phyloP scores from a whole-genome alignment of 768 basidiomycete genomes.

The Termitomyces bulborhizus region DNA sequence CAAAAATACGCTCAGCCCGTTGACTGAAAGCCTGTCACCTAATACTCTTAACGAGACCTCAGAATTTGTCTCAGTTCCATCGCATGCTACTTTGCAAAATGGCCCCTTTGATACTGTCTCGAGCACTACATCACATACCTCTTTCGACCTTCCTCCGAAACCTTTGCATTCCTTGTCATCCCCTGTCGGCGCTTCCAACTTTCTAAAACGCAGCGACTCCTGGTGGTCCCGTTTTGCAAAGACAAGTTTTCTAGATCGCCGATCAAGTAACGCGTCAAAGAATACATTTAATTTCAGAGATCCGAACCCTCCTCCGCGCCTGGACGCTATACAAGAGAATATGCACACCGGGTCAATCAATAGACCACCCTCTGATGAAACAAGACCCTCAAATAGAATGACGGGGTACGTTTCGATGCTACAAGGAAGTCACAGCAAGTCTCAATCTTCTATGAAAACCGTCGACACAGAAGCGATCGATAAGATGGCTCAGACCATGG shows the following conservation, averaged over 20 bases:
- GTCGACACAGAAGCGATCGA: slow-evolving; percentile 68
- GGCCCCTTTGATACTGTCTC: slow-evolving; percentile 19
- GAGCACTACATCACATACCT: slow-evolving; percentile 21
- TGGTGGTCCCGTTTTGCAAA: slow-evolving; percentile 79
- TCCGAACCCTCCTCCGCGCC: slow-evolving; percentile 68
- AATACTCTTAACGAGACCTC: slow-evolving; percentile 23
- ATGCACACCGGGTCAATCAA: slow-evolving; percentile 24
- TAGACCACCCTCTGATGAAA: slow-evolving; percentile 3
- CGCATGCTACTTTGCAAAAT: slow-evolving; percentile 21
- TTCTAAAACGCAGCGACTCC: slow-evolving; percentile 59
- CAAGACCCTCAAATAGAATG: slow-evolving; percentile 3
- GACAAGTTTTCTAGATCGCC: slow-evolving; percentile 57
- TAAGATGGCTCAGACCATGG: slow-evolving; percentile 57
- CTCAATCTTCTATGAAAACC: slow-evolving; percentile 54
- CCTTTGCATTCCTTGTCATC: slow-evolving; percentile 30
- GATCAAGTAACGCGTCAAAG: slow-evolving; percentile 33
- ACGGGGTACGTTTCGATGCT: slow-evolving; percentile 16
- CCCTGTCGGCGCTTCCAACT: slow-evolving; percentile 34
- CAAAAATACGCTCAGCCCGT: slow-evolving; percentile 30
- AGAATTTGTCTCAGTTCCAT: slow-evolving; percentile 21
- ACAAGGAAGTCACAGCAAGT: slow-evolving; percentile 35
- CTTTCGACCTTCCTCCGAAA: slow-evolving; percentile 18
- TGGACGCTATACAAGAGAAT: slow-evolving; percentile 55
- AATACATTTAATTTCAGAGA: slow-evolving; percentile 59
- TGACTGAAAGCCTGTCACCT: slow-evolving; percentile 31